These are phyloP conservation scores for Fagopyrum tataricum DNA, from an alignment of 148 eudicot genomes.

Conservation along the genomic window DNA sequence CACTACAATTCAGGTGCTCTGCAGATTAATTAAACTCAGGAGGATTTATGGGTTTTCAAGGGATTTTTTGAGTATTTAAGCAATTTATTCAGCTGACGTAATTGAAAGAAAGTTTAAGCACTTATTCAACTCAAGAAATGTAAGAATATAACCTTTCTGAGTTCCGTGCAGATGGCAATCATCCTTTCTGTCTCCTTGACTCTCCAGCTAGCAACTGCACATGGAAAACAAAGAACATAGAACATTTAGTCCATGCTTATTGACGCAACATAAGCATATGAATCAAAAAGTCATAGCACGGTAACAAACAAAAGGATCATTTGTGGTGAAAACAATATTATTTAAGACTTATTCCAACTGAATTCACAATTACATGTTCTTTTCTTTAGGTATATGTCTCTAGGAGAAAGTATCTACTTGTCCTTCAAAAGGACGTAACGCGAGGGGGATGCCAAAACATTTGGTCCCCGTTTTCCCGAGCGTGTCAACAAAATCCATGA, in stretches of 20 bases:
- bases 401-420: neutral
- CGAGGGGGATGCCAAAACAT: no score
- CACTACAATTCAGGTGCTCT: neutral
- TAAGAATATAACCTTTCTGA: conserved; percentile 64
- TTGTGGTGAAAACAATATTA: neutral
- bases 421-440: no score
- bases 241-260: neutral
- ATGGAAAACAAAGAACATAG: conserved; percentile 9
- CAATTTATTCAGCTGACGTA: neutral
- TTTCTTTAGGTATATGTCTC: neutral
- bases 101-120: neutral
- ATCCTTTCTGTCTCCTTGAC: conserved; percentile 97
- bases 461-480: neutral
- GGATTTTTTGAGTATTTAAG: neutral
- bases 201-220: conserved; percentile 98
- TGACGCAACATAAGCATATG: neutral
- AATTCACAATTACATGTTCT: neutral
- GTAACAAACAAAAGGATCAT: neutral
- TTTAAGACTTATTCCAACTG: neutral
- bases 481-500: neutral
- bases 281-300: neutral
- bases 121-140: neutral
- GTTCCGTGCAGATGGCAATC: conserved; percentile 99
- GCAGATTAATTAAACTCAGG: neutral
- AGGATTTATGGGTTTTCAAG: neutral